Percentiles rank a stretch among this genome's conserved stretches.
Evolutionary conservation across 83 land plant species (phyloP).

Genomic region (Thuja plicata): DNA sequence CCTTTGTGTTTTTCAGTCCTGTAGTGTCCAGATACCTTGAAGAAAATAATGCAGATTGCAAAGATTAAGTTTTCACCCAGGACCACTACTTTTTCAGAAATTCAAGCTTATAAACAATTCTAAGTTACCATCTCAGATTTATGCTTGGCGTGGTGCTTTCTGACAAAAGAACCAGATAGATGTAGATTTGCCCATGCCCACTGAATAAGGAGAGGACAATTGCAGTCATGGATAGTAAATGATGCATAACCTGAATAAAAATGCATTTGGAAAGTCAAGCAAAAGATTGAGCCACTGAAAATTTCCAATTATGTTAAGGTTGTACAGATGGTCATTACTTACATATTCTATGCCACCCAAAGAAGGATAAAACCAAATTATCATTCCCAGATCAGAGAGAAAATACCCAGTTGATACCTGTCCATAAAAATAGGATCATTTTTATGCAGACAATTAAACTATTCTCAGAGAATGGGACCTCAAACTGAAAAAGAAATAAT

Average conservation of each 20-base stretch:
- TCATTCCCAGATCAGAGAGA: constrained; percentile 68
- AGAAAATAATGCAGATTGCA: constrained; percentile 6
- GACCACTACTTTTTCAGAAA: neutral
- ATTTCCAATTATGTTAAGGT: neutral
- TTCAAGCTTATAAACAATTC: neutral
- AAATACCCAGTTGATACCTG: constrained; percentile 83
- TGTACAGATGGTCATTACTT: constrained; percentile 22
- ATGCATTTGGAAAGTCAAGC: neutral
- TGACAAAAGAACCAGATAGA: constrained; percentile 77
- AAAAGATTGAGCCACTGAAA: neutral
- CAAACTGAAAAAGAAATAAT: neutral
- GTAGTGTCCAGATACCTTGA: constrained; percentile 74
- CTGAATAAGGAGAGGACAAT: constrained; percentile 56
- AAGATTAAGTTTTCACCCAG: neutral
- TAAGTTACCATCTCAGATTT: constrained; percentile 71
- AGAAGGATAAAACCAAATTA: constrained; percentile 67
- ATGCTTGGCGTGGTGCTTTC: constrained; percentile 71
- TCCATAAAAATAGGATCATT: neutral
- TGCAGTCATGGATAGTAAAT: constrained; percentile 48
- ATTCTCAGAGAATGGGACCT: neutral
- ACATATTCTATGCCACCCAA: constrained; percentile 84
- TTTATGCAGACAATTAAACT: neutral
- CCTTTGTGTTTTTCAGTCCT: constrained; percentile 64
- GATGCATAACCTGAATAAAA: constrained; percentile 66
- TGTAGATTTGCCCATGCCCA: constrained; percentile 70